phyloP scores from a whole-genome alignment of 768 basidiomycete species.

The Fomitopsis pulvina region DNA sequence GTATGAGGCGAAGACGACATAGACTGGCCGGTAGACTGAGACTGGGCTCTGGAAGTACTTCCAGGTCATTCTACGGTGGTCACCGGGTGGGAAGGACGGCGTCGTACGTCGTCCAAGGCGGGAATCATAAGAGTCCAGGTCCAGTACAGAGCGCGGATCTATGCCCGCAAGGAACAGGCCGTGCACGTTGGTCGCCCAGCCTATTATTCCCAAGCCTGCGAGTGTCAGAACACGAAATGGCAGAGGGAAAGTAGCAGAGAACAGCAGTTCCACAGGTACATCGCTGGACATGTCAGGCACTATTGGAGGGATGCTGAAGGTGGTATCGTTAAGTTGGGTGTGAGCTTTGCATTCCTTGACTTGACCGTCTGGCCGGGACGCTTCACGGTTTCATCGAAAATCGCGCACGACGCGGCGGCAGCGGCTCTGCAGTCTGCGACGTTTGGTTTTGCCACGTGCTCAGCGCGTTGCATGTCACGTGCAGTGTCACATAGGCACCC shows the following conservation, averaged over 20 bases:
- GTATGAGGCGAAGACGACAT: slow-evolving; percentile 62
- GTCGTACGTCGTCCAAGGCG: slow-evolving; percentile 9
- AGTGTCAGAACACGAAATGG: slow-evolving; percentile 88
- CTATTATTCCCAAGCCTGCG: slow-evolving; percentile 71
- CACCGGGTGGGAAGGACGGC: slow-evolving; percentile 21
- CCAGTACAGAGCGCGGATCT: slow-evolving; percentile 67
- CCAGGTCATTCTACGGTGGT: slow-evolving; percentile 18
- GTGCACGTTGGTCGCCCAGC: slow-evolving; percentile 93
- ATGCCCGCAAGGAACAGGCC: slow-evolving; percentile 67
- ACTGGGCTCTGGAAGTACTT: slow-evolving; percentile 32
- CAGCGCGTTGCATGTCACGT: too few relatives aligned
- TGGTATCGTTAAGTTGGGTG: too few relatives aligned
- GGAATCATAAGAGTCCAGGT: slow-evolving; percentile 31
- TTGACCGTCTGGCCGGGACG: too few relatives aligned
- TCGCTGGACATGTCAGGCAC: slow-evolving; percentile 24
- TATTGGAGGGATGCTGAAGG: not conserved
- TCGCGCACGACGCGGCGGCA: too few relatives aligned
- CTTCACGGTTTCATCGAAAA: too few relatives aligned
- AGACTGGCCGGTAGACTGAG: slow-evolving; percentile 51
- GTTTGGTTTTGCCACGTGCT: too few relatives aligned
- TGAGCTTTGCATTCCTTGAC: too few relatives aligned
- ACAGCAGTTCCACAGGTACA: slow-evolving; percentile 34
- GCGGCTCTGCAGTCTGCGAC: too few relatives aligned
- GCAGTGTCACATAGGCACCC: too few relatives aligned
- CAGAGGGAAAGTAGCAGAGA: slow-evolving; percentile 67